These are phyloP conservation scores for Alternaria sp. DNA, from an alignment of 2,329 filamentous ascomycete genomes.

Conservation along the genomic window DNA sequence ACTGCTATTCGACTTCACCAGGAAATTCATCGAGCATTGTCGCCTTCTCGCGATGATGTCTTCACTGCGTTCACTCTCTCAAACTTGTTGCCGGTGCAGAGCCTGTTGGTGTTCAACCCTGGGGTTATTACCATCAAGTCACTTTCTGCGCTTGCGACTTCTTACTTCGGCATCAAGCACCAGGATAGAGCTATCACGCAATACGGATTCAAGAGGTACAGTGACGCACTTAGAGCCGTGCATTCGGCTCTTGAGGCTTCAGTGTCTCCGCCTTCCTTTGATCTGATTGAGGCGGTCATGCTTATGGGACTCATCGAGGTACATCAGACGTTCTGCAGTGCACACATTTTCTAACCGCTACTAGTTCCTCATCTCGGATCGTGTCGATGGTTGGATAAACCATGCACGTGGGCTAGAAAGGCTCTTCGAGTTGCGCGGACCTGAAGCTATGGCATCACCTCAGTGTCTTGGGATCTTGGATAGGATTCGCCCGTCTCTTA, in stretches of 20 bases:
- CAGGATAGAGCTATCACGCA: background rate
- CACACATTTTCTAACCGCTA: background rate
- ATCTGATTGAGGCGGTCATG: background rate
- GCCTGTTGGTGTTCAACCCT: background rate
- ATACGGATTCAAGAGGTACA: background rate
- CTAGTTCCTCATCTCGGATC: conserved; percentile 1
- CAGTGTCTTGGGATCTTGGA: conserved; percentile 1
- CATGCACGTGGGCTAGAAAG: conserved; percentile 2
- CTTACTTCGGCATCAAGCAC: conserved; percentile 1
- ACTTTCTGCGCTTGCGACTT: background rate
- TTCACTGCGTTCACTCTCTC: background rate
- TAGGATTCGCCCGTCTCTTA: background rate
- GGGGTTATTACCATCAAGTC: background rate
- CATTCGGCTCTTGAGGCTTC: background rate
- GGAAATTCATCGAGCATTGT: background rate
- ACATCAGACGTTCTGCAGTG: background rate
- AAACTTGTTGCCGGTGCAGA: background rate
- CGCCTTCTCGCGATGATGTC: background rate
- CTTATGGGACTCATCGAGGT: background rate
- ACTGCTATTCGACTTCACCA: background rate
- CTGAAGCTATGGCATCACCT: background rate
- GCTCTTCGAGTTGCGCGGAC: background rate
- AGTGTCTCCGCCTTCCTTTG: background rate
- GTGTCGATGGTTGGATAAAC: conserved; percentile 1
- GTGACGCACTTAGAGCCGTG: background rate